Conservation (phyloP, 495 filamentous ascomycete genomes). For the Trichocladium antarcticum region DNA sequence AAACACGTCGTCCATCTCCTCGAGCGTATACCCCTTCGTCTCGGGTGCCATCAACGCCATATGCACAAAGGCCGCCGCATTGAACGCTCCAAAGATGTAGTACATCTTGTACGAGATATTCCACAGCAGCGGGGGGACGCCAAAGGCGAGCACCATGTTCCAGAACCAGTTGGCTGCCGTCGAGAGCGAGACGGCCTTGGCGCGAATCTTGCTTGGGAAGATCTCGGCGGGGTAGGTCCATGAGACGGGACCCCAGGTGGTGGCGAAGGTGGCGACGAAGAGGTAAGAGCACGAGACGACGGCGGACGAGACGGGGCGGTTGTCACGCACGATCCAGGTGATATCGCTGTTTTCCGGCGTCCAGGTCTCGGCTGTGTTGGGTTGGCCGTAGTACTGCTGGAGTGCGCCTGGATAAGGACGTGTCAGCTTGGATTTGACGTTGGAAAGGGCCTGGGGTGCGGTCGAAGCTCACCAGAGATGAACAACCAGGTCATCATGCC, state of each 20-base stretch:
- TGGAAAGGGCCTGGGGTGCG: too few relatives aligned
- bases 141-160: conserved; percentile 55
- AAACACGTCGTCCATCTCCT: conserved; percentile 55
- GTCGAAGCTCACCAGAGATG: conserved; percentile 52
- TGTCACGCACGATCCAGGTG: conserved; percentile 47
- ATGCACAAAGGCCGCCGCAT: conserved; percentile 55
- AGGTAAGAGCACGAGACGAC: conserved; percentile 61
- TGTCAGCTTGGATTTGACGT: conserved; percentile 31
- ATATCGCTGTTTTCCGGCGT: conserved; percentile 32
- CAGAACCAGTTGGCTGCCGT: conserved; percentile 64
- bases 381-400: conserved; percentile 46
- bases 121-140: conserved; percentile 46
- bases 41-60: conserved; percentile 65
- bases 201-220: conserved; percentile 61
- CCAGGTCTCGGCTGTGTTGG: conserved; percentile 33
- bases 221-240: conserved; percentile 78
- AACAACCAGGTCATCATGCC: conserved; percentile 61
- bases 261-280: conserved; percentile 65
- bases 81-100: conserved; percentile 60
- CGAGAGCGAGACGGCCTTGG: conserved; percentile 52
- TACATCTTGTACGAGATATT: conserved; percentile 51
- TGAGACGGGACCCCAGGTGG: conserved; percentile 67
- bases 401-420: conserved; percentile 40
- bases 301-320: conserved; percentile 39
- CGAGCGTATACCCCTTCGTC: conserved; percentile 68